Conservation (phyloP, 768 basidiomycete genomes). For the Scleroderma citrinum region DNA sequence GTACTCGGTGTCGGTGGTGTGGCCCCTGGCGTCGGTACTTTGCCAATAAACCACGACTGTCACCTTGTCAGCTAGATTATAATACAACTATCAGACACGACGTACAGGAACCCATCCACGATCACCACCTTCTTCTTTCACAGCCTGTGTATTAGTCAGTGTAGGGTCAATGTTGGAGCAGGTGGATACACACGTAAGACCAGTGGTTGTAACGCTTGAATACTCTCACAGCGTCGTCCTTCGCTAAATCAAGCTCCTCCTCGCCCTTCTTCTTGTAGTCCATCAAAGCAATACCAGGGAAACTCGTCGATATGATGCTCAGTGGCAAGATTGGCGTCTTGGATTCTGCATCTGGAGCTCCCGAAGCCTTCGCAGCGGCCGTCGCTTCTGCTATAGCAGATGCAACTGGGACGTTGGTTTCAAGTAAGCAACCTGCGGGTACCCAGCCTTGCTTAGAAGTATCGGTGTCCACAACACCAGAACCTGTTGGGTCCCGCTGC, state of each 20-base stretch:
- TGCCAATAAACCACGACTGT: constrained; percentile 94
- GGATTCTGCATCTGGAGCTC: constrained; percentile 30
- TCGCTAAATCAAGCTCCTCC: constrained; percentile 84
- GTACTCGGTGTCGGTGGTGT: constrained; percentile 46
- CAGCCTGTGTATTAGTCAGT: constrained; percentile 49
- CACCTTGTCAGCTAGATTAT: neutral
- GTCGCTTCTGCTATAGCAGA: constrained; percentile 81
- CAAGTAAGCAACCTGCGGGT: constrained; percentile 92
- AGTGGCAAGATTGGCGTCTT: constrained; percentile 83
- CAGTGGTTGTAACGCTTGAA: constrained; percentile 99
- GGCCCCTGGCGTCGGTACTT: constrained; percentile 47
- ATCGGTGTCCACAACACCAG: constrained; percentile 72
- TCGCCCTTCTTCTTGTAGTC: constrained; percentile 92
- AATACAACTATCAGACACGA: constrained; percentile 12
- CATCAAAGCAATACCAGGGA: constrained; percentile 94
- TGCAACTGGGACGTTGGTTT: constrained; percentile 87
- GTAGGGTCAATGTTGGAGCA: constrained; percentile 3
- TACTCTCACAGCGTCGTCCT: constrained; percentile 85
- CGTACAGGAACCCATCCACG: constrained; percentile 93
- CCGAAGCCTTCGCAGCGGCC: constrained; percentile 47
- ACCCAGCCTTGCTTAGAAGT: constrained; percentile 91
- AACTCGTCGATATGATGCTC: constrained; percentile 95
- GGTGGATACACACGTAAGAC: constrained; percentile 65
- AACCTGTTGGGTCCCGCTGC: constrained; percentile 85
- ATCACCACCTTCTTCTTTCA: constrained; percentile 89